These are phyloP conservation scores for Nowakowskiella sp. DNA, from an alignment of 192 early-diverging fungal species.

Conservation along the genomic window DNA sequence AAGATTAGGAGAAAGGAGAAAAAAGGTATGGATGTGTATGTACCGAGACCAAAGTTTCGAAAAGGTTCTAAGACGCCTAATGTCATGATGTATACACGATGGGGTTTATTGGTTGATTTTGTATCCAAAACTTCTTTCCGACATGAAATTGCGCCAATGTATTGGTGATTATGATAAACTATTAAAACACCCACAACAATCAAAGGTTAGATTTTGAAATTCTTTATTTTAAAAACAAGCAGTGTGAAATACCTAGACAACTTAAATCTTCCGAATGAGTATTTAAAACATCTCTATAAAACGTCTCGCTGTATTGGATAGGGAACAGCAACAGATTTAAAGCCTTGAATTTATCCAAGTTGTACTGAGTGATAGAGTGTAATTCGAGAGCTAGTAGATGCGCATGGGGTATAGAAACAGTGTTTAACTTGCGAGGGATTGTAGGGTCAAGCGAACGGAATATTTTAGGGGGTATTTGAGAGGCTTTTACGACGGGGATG, in stretches of 20 bases:
- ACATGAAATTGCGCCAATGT: constrained; percentile 81
- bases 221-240: not conserved
- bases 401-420: no score
- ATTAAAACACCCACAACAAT: constrained; percentile 2
- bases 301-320: constrained; percentile 69
- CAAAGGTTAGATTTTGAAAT: not conserved
- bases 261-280: constrained; percentile 17
- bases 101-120: not conserved
- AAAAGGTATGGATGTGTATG: not conserved
- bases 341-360: constrained; percentile 57
- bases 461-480: no score
- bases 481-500: no score
- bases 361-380: constrained; percentile 33
- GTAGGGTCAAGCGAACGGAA: no score
- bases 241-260: constrained; percentile 17
- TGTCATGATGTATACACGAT: constrained; percentile 81
- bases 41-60: constrained; percentile 70
- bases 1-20: constrained; percentile 5
- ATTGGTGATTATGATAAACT: constrained; percentile 59
- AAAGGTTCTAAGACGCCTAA: constrained; percentile 82
- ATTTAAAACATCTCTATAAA: constrained; percentile 62
- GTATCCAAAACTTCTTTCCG: constrained; percentile 50
- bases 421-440: no score
- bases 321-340: constrained; percentile 80
- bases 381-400: no score